Base-by-base conservation (phyloP, 306 rosid genomes). In the Lithocarpus polystachyus region DNA sequence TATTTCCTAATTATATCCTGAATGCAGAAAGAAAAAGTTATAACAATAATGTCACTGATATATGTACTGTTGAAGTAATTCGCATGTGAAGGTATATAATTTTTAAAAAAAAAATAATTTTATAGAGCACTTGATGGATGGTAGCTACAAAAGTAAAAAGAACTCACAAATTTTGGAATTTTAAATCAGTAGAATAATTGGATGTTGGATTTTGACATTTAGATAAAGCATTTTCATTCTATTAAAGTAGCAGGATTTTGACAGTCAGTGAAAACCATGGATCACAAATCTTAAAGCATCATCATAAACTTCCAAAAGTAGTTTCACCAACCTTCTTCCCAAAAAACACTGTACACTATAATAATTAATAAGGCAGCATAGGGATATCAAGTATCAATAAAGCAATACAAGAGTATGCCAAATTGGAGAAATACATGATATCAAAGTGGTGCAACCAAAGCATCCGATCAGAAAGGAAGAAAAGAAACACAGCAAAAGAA, bases 1-100 rank as follows among this genome's bases (percentile, higher is more conserved):
- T 90, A 92, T 84, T 90, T 92, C 82, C 70, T 85, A 60, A 95
- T 91, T 73, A 91, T 91, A 67, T 85, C 91, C 99, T 95, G 85
- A 69, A 85, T 17, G 23, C 45, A 80, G 60, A 55, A 56, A 5
- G 45, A 74, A 48, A 72, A 56, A 59, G 20, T 64, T 29, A 35
- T 48, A 67, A 33, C 71, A 67, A 18, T 17, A 67, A 33, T 67
- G 51, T 6, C 1, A 67, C 71, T 18, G 37, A 67, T 33, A 31
- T 35, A 67, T 5, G 13, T 28, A 64, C 22, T 56, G 31, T 48
- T 64, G 14, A 29, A 64, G 45, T 2, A 64, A 28, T 29, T 64
- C 0, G 17, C 29, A 28, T 28, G 70, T 29, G 43, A 64, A 19
- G 70, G 26, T 22, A 23, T 59, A 23, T 64, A 62, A 35, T 5